Evolutionary conservation across 2,329 filamentous ascomycete species (phyloP).

Genomic region (Dothistroma pini): DNA sequence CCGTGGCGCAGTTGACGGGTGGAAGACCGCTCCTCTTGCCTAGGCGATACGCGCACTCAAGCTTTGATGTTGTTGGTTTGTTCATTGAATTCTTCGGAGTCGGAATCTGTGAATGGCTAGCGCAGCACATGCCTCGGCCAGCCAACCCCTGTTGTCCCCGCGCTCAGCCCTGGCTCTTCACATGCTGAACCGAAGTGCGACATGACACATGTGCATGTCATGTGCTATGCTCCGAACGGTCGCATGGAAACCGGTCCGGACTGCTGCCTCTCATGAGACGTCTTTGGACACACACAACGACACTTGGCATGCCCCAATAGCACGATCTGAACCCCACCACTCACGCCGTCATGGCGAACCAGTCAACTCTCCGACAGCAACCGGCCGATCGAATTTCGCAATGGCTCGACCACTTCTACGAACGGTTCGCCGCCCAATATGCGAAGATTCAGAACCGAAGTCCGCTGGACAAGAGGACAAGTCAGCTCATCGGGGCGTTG

Average conservation of each 20-base stretch:
- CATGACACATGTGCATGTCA: neutral
- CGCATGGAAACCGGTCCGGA: neutral
- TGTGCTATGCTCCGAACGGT: neutral
- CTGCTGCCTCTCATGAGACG: neutral
- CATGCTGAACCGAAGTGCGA: neutral
- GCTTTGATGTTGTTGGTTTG: too few species aligned
- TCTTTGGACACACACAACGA: neutral
- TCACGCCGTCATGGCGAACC: constrained; percentile 65
- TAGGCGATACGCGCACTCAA: too few species aligned
- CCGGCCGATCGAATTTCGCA: constrained; percentile 32
- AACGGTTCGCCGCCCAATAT: constrained; percentile 46
- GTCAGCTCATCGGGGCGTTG: constrained; percentile 71
- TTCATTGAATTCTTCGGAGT: too few species aligned
- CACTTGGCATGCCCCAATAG: neutral
- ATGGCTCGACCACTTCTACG: constrained; percentile 36
- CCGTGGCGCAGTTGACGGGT: too few species aligned
- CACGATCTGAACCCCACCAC: neutral
- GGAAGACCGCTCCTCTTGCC: too few species aligned
- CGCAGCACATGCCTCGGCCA: neutral
- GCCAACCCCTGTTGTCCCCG: neutral
- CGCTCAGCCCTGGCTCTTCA: neutral
- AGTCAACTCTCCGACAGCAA: constrained; percentile 67
- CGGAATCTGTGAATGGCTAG: too few species aligned
- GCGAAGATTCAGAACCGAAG: constrained; percentile 49
- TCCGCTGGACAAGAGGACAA: constrained; percentile 62